A percentile compares a stretch with the other conserved stretches of the same genome.
Conservation (phyloP, 768 basidiomycete genomes). For the Strobilomyces confusus region DNA sequence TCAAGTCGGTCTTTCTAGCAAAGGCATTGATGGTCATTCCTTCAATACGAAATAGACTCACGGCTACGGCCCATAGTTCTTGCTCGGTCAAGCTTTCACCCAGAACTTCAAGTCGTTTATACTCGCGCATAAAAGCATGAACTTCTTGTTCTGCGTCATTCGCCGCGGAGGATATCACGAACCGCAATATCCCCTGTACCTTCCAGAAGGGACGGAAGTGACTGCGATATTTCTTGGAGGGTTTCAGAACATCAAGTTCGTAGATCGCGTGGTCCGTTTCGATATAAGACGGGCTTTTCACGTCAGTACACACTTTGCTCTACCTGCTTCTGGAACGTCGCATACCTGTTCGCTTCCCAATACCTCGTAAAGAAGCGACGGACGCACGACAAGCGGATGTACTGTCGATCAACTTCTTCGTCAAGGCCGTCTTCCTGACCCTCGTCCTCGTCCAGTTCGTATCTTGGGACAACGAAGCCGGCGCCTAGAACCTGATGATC, state of each 20-base stretch:
- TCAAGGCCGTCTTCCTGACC: slow-evolving; percentile 52
- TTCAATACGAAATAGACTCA: slow-evolving; percentile 6
- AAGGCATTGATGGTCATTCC: background rate
- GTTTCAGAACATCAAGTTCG: slow-evolving; percentile 38
- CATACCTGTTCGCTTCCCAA: slow-evolving; percentile 47
- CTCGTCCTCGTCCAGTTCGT: slow-evolving; percentile 56
- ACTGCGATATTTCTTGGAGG: slow-evolving; percentile 42
- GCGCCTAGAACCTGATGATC: slow-evolving; percentile 48
- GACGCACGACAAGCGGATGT: slow-evolving; percentile 47
- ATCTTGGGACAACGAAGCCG: slow-evolving; percentile 47
- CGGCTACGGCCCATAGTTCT: slow-evolving; percentile 27
- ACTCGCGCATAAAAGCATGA: slow-evolving; percentile 34
- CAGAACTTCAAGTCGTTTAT: slow-evolving; percentile 20
- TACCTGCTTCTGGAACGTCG: slow-evolving; percentile 6
- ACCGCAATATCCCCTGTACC: slow-evolving; percentile 48
- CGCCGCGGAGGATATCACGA: slow-evolving; percentile 34
- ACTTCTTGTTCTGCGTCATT: slow-evolving; percentile 28
- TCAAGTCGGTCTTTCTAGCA: slow-evolving; percentile 21
- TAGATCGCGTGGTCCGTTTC: slow-evolving; percentile 66
- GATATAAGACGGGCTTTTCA: slow-evolving; percentile 56
- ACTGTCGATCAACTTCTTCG: slow-evolving; percentile 32
- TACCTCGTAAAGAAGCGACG: slow-evolving; percentile 50
- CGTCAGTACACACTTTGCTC: background rate
- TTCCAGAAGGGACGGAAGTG: slow-evolving; percentile 46
- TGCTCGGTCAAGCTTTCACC: slow-evolving; percentile 15